Percentiles rank a stretch among this genome's conserved stretches.
Conservation (phyloP, 805 yeast species). For the Zygosaccharomyces siamensis region DNA sequence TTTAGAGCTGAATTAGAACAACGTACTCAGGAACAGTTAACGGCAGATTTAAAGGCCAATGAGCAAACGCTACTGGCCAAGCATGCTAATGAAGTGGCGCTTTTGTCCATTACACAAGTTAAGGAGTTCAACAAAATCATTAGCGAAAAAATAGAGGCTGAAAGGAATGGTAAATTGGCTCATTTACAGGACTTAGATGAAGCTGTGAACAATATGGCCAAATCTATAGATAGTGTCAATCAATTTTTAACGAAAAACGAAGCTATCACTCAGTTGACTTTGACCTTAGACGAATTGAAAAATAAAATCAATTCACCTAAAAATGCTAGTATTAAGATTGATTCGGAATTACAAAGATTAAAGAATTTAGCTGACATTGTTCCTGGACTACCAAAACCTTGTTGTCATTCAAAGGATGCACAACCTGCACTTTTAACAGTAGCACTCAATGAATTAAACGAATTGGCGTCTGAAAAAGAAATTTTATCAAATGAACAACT, state of each 20-base stretch:
- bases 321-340: constrained; percentile 30
- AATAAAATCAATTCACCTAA: constrained; percentile 21
- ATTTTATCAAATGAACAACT: constrained; percentile 75
- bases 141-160: constrained; percentile 55
- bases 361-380: constrained; percentile 25
- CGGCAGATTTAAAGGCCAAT: constrained; percentile 62
- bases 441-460: constrained; percentile 43
- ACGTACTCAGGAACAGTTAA: constrained; percentile 54
- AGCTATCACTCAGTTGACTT: constrained; percentile 30
- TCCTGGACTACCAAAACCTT: constrained; percentile 22
- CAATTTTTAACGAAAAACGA: constrained; percentile 36
- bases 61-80: constrained; percentile 60
- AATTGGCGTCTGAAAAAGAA: constrained; percentile 40
- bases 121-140: constrained; percentile 59
- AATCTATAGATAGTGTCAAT: constrained; percentile 40
- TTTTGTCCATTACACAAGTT: constrained; percentile 64
- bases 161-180: constrained; percentile 75
- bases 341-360: constrained; percentile 34
- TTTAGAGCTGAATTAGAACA: constrained; percentile 57
- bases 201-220: constrained; percentile 46
- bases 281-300: constrained; percentile 22
- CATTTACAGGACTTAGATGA: constrained; percentile 56
- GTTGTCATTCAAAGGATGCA: constrained; percentile 20
- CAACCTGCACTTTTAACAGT: constrained; percentile 25
- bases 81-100: constrained; percentile 66